A percentile compares a stretch with the other conserved stretches of the same genome.
Evolutionary conservation across 306 rosid species (phyloP).

Genomic region (Ormosia semicastrata): DNA sequence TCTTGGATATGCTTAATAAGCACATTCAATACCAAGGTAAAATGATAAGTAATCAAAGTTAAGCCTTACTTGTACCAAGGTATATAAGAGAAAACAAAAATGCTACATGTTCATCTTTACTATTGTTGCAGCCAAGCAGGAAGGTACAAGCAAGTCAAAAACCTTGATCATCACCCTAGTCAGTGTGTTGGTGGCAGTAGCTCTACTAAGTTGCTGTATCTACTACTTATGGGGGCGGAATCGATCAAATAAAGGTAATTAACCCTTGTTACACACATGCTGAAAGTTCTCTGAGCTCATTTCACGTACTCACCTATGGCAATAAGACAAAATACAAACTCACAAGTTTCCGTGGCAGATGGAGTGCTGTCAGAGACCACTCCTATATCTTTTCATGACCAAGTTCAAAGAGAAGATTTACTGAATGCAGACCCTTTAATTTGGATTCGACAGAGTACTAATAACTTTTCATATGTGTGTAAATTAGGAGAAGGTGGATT

Average conservation of each 20-base stretch:
- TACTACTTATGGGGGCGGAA: conserved; percentile 1
- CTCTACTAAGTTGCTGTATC: conserved; percentile 12
- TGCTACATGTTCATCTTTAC: background rate
- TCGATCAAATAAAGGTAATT: conserved; percentile 18
- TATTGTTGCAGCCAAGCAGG: conserved; percentile 1
- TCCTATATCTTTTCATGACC: background rate
- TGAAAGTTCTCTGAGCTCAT: background rate
- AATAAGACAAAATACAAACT: background rate
- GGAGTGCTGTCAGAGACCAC: background rate
- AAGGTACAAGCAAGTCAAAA: conserved; percentile 13
- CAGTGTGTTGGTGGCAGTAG: conserved; percentile 25
- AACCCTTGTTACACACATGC: background rate
- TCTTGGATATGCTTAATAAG: no score
- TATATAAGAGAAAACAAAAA: no score
- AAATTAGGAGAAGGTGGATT: conserved; percentile 72
- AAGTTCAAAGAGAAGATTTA: background rate
- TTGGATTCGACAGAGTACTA: conserved; percentile 23
- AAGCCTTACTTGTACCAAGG: no score
- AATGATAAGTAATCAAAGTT: no score
- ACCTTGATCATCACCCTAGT: conserved; percentile 11
- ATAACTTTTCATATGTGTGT: conserved; percentile 42
- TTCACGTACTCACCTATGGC: no score
- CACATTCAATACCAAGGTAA: no score
- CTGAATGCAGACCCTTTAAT: conserved; percentile 25
- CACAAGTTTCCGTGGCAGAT: background rate